These are phyloP conservation scores for Flaveria bidentis DNA, from an alignment of 129 eudicot species.

Conservation along the genomic window DNA sequence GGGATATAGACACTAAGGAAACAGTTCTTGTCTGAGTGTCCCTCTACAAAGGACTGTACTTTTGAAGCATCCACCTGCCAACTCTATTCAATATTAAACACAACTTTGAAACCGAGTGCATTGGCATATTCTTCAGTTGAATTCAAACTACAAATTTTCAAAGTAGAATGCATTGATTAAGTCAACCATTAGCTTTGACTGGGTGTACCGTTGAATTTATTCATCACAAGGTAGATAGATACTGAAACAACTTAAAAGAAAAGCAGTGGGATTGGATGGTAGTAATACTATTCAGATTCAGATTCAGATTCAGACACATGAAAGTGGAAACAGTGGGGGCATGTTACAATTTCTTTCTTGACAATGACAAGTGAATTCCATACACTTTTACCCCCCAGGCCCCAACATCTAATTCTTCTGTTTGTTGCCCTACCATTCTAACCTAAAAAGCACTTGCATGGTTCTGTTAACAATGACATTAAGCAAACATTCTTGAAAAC, in stretches of 20 bases:
- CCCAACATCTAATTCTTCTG: conserved; percentile 39
- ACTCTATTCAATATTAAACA: conserved; percentile 22
- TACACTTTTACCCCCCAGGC: conserved; percentile 33
- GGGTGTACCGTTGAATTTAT: conserved; percentile 27
- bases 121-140: conserved; percentile 27
- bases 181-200: conserved; percentile 34
- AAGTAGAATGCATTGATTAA: conserved; percentile 23
- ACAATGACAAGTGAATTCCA: conserved; percentile 40
- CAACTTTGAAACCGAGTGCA: conserved; percentile 9
- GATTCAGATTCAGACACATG: conserved; percentile 20
- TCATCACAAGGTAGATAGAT: conserved; percentile 28
- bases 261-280: conserved; percentile 18
- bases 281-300: conserved; percentile 7
- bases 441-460: conserved; percentile 26
- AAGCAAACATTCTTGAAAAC: conserved; percentile 37
- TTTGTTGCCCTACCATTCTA: conserved; percentile 32
- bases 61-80: conserved; percentile 30
- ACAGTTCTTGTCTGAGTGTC: conserved; percentile 31
- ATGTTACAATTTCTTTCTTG: conserved; percentile 27
- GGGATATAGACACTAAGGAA: conserved; percentile 31
- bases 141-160: not conserved
- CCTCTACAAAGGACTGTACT: conserved; percentile 21
- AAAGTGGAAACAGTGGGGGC: conserved; percentile 34
- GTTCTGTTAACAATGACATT: conserved; percentile 28
- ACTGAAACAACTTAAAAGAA: not conserved